Evolutionary conservation across 2,329 filamentous ascomycete genomes (phyloP).

Genomic region (Dactylellina cionopaga): DNA sequence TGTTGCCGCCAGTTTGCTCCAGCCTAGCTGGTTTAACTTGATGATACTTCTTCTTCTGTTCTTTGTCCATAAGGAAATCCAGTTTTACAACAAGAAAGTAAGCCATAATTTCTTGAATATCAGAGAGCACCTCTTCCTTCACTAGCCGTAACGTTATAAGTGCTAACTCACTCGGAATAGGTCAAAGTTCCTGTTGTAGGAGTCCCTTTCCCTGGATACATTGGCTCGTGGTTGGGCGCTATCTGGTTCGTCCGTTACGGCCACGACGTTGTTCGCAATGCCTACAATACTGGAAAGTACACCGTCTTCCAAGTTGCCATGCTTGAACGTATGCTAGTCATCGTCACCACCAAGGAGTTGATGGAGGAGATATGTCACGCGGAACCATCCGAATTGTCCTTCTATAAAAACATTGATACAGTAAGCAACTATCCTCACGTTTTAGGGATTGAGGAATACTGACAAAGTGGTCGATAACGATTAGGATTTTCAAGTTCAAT

Average conservation of each 20-base stretch:
- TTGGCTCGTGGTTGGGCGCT: conserved; percentile 48
- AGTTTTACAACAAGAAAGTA: conserved; percentile 34
- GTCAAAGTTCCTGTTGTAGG: conserved; percentile 49
- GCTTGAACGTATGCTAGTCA: conserved; percentile 46
- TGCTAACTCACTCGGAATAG: conserved; percentile 27
- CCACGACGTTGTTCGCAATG: conserved; percentile 32
- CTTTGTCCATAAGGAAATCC: conserved; percentile 30
- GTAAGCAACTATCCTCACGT: conserved; percentile 7
- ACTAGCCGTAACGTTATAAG: not conserved
- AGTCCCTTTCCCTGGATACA: conserved; percentile 44
- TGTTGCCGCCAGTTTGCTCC: conserved; percentile 5
- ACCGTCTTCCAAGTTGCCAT: conserved; percentile 46
- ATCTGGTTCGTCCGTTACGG: conserved; percentile 41
- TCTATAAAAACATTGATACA: conserved; percentile 31
- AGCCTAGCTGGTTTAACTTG: conserved; percentile 23
- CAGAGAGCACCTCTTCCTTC: not conserved
- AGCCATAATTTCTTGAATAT: not conserved
- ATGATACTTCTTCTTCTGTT: conserved; percentile 2
- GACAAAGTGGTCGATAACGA: not conserved
- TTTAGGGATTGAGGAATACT: not conserved
- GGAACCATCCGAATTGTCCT: conserved; percentile 34
- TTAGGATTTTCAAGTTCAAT: conserved; percentile 50
- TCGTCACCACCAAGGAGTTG: conserved; percentile 38
- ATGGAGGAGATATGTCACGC: conserved; percentile 43
- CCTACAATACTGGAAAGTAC: conserved; percentile 38